Evolutionary conservation across 2,329 filamentous ascomycete genomes (phyloP), one percentile per base, ranked within the genome.

Genomic region (Scolecobasidium constrictum): DNA sequence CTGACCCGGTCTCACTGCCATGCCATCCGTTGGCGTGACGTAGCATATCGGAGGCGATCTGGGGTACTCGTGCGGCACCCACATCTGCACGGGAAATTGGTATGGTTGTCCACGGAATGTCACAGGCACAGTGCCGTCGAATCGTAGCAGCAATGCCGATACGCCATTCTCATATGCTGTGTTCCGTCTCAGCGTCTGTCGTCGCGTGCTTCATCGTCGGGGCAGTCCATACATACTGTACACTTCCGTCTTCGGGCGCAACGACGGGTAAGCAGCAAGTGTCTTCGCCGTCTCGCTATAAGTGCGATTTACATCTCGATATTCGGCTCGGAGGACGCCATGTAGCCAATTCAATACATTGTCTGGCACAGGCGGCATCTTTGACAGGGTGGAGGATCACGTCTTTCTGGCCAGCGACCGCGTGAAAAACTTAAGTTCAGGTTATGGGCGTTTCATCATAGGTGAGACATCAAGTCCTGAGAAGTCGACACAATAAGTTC

Each of bases 261-360:
- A 71, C 2, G 85, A 83, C 5, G 86, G 78, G 57, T 87, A 86
- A 52, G 83, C 76, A 22, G 83, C 75, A 42, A 98, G 77, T 20
- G 81, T 77, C 57, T 86, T 82, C 49, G 85, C 88, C 52, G 93
- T 81, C 64, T 96, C 88, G 59, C 83, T 83, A 66, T 96, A 96
- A 42, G 88, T 86, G 48, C 87, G 82, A 58, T 90, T 93, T 46
- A 93, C 82, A 66, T 96, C 86, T 60, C 80, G 79, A 60, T 98
- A 96, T 74, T 94, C 86, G 45, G 56, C 60, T 34, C 82, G 85
- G 46, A 96, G 67, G 44, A 94, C 81, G 64, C 85, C 92, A 66
- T 94, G 94, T 4, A 96, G 78, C 90, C 90, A 96, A 66, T 87
- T 88, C 56, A 96, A 72, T 47, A 93, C 82, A 66, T 87, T 84